Conservation (phyloP, 1,284 basidiomycete species). For the Malassezia obtusa region DNA sequence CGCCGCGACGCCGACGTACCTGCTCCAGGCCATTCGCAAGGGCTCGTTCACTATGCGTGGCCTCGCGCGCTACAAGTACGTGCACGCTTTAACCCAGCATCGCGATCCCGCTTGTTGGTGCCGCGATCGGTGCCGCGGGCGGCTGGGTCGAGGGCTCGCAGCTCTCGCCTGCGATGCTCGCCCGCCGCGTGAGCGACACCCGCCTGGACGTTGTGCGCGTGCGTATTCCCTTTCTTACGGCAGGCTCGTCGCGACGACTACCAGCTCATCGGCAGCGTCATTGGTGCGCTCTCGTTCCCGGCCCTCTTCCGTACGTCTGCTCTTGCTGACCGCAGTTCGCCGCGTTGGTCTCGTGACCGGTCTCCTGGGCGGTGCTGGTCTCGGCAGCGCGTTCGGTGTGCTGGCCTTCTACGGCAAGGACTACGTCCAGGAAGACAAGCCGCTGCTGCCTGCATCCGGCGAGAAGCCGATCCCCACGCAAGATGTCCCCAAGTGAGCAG, state of each 20-base stretch:
- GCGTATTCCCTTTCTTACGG: neutral
- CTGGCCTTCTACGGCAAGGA: constrained; percentile 21
- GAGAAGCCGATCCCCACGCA: constrained; percentile 9
- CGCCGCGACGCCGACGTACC: constrained; percentile 34
- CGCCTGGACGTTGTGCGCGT: constrained; percentile 22
- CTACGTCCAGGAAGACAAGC: neutral
- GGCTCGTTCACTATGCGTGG: constrained; percentile 27
- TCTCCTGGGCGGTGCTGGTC: constrained; percentile 34
- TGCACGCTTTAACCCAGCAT: neutral
- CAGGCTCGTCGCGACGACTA: constrained; percentile 32
- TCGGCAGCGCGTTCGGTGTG: constrained; percentile 33
- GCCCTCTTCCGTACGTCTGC: constrained; percentile 29
- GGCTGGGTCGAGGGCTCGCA: constrained; percentile 24
- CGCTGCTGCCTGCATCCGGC: neutral
- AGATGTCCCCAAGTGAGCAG: constrained; percentile 1
- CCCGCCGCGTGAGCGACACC: constrained; percentile 11
- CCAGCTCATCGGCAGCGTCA: constrained; percentile 36
- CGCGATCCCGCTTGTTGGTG: constrained; percentile 21
- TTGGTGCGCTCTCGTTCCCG: constrained; percentile 34
- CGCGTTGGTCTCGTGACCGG: constrained; percentile 40
- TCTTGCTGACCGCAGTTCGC: constrained; percentile 16
- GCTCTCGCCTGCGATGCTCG: constrained; percentile 18
- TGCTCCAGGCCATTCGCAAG: constrained; percentile 22
- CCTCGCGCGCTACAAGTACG: constrained; percentile 29
- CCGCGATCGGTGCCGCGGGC: constrained; percentile 15